Evolutionary conservation across 176 grass and related monocot species (phyloP).

Genomic region (Typha latifolia): DNA sequence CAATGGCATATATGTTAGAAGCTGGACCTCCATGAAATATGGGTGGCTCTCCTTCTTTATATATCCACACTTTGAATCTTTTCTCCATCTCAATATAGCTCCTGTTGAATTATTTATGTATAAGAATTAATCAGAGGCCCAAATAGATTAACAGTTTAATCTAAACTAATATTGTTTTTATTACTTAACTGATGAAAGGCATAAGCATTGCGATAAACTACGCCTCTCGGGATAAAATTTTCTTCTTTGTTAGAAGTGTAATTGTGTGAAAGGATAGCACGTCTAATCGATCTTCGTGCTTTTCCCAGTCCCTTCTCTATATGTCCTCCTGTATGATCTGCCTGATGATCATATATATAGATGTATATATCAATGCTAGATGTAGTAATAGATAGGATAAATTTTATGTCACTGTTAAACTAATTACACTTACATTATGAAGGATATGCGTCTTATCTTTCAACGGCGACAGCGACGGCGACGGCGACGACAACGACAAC

Average conservation of each 20-base stretch:
- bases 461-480: neutral
- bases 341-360: too few species aligned
- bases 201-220: constrained; percentile 32
- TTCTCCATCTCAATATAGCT: constrained; percentile 41
- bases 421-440: too few species aligned
- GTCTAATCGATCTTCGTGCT: constrained; percentile 21
- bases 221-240: constrained; percentile 28
- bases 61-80: constrained; percentile 34
- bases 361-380: too few species aligned
- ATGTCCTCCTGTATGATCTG: neutral
- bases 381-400: too few species aligned
- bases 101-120: constrained; percentile 7
- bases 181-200: constrained; percentile 30
- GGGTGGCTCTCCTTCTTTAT: constrained; percentile 29
- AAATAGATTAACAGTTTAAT: neutral
- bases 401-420: too few species aligned
- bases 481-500: neutral
- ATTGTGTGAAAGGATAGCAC: constrained; percentile 18
- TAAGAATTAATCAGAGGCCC: neutral
- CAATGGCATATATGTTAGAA: constrained; percentile 12
- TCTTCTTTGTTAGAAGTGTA: constrained; percentile 5
- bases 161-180: neutral
- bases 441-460: neutral
- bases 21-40: constrained; percentile 11
- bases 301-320: constrained; percentile 23